These are phyloP conservation scores for Aspergillus ochraceoroseus DNA, from an alignment of 2,329 filamentous ascomycete genomes.

Conservation along the genomic window DNA sequence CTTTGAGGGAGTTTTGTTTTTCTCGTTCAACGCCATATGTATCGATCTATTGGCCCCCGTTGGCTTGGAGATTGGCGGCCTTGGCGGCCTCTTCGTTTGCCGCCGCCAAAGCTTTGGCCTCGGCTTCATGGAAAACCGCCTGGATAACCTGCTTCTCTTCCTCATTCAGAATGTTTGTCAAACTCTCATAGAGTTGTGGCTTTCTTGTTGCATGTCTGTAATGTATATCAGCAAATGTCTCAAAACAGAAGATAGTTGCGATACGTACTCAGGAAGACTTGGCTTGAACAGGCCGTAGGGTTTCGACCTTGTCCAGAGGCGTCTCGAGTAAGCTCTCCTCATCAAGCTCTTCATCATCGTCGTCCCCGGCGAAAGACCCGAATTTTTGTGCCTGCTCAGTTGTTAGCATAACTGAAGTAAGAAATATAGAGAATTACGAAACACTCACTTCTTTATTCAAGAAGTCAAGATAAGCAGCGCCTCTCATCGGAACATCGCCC, in stretches of 20 bases:
- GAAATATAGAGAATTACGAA: too few species aligned
- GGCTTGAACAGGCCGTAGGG: conserved; percentile 86
- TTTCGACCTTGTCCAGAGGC: conserved; percentile 88
- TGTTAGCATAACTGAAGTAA: too few species aligned
- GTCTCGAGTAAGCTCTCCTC: conserved; percentile 91
- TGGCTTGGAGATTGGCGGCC: conserved; percentile 33
- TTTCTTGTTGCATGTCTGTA: conserved; percentile 80
- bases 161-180: conserved; percentile 71
- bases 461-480: conserved; percentile 91
- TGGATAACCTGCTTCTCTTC: conserved; percentile 81
- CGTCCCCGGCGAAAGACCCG: conserved; percentile 65
- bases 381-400: conserved; percentile 71
- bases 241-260: too few species aligned
- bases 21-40: conserved; percentile 7
- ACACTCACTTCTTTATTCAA: conserved; percentile 81
- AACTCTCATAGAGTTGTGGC: conserved; percentile 75
- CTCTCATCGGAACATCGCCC: conserved; percentile 76
- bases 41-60: conserved; percentile 32
- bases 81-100: conserved; percentile 38
- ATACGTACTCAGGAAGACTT: conserved; percentile 71
- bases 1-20: conserved; percentile 11
- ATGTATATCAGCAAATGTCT: conserved; percentile 33
- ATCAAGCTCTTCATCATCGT: conserved; percentile 86
- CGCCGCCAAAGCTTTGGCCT: conserved; percentile 48
- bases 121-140: conserved; percentile 68